These are phyloP conservation scores for Agaricus sinodeliciosus DNA, from an alignment of 768 basidiomycete species.

Conservation along the genomic window DNA sequence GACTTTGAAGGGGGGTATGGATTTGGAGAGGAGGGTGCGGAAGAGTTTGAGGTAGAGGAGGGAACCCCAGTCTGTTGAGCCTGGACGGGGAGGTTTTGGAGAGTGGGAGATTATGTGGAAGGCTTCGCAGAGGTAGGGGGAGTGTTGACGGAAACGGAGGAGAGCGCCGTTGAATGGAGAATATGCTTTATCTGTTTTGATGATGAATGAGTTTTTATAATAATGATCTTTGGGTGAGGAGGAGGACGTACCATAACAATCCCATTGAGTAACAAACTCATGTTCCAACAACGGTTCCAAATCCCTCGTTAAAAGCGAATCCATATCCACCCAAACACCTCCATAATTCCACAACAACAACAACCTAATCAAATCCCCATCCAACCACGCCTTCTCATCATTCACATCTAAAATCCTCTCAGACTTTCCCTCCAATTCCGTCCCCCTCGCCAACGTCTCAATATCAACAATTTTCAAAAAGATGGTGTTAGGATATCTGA, in stretches of 20 bases:
- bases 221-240: neutral
- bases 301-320: constrained; percentile 85
- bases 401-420: constrained; percentile 42
- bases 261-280: constrained; percentile 98
- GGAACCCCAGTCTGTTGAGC: constrained; percentile 92
- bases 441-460: constrained; percentile 59
- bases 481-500: constrained; percentile 64
- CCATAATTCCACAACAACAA: constrained; percentile 86
- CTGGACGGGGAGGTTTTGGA: constrained; percentile 62
- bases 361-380: constrained; percentile 88
- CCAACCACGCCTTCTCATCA: constrained; percentile 88
- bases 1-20: constrained; percentile 80
- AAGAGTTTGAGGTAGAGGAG: constrained; percentile 88
- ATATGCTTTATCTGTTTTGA: constrained; percentile 33
- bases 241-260: constrained; percentile 80
- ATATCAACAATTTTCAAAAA: constrained; percentile 68
- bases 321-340: constrained; percentile 98
- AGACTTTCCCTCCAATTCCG: constrained; percentile 60
- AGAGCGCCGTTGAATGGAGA: constrained; percentile 85
- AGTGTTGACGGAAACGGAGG: constrained; percentile 87
- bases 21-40: constrained; percentile 69
- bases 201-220: neutral
- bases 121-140: constrained; percentile 95
- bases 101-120: constrained; percentile 79
- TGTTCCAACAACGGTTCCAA: constrained; percentile 82